Percentiles rank a stretch among this genome's conserved stretches.
Evolutionary conservation across 805 yeast genomes (phyloP).

Genomic region (Spathaspora sp.): DNA sequence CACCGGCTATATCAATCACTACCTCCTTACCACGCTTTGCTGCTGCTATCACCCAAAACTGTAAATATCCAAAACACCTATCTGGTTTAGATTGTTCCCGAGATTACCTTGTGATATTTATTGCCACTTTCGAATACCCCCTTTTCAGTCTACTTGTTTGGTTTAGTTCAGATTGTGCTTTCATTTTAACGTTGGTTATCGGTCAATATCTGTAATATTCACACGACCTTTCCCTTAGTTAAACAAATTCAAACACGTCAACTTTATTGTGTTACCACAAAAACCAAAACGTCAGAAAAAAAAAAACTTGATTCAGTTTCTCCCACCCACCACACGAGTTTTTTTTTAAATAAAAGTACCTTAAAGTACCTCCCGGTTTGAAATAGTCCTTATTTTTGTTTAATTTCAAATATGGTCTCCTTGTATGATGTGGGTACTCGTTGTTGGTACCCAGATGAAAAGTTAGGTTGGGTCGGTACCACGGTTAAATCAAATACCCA

Average conservation of each 20-base stretch:
- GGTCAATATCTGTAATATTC: neutral
- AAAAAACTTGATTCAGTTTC: neutral
- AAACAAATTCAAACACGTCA: neutral
- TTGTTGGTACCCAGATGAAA: constrained; percentile 78
- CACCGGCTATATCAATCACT: too few relatives aligned
- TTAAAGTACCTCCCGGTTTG: too few relatives aligned
- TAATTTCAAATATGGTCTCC: constrained; percentile 11
- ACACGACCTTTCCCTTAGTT: neutral
- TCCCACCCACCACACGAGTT: neutral
- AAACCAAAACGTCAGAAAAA: neutral
- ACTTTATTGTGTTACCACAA: neutral
- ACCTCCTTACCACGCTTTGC: too few relatives aligned
- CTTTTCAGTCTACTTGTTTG: too few relatives aligned
- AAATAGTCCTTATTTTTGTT: neutral
- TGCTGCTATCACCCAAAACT: too few relatives aligned
- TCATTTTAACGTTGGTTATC: neutral
- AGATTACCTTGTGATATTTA: neutral
- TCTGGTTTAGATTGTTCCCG: neutral
- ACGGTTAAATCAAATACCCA: constrained; percentile 45
- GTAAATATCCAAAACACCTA: neutral
- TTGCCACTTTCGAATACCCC: neutral
- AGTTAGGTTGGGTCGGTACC: constrained; percentile 74
- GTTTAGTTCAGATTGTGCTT: neutral
- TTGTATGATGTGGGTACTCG: constrained; percentile 45
- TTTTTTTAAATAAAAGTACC: too few relatives aligned